Evolutionary conservation across 2,329 filamentous ascomycete genomes (phyloP).

Genomic region (Hypoxylon rubiginosum): DNA sequence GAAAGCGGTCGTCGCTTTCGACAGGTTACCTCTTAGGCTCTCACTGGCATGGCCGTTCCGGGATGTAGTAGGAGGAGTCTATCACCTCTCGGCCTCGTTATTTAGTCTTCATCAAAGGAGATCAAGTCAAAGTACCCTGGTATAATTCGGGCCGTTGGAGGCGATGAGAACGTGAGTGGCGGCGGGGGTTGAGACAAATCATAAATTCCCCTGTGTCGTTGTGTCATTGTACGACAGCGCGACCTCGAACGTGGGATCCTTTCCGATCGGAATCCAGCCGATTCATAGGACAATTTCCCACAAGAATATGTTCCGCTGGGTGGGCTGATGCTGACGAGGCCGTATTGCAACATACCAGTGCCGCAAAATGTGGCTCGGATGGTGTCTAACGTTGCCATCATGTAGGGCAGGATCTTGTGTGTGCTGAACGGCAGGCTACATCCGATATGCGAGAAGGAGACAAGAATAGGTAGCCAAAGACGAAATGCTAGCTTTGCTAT

Average conservation of each 20-base stretch:
- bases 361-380: not conserved
- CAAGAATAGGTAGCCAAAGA: too few relatives aligned
- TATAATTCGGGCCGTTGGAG: constrained; percentile 4
- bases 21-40: not conserved
- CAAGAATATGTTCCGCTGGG: not conserved
- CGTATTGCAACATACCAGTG: not conserved
- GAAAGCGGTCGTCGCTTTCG: not conserved
- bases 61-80: not conserved
- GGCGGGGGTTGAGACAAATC: not conserved
- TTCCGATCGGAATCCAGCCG: constrained; percentile 3
- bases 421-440: constrained; percentile 10
- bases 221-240: not conserved
- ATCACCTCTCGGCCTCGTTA: not conserved
- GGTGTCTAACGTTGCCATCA: constrained; percentile 10
- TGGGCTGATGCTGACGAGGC: not conserved
- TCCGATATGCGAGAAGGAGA: not conserved
- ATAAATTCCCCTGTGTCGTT: constrained; percentile 4
- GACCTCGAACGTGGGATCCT: not conserved
- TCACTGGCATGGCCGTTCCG: not conserved
- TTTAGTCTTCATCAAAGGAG: not conserved
- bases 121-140: not conserved
- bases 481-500: too few relatives aligned
- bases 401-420: constrained; percentile 22
- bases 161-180: constrained; percentile 4
- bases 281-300: not conserved